Base-by-base conservation (phyloP, 768 basidiomycete genomes). In the Calocybe indica region DNA sequence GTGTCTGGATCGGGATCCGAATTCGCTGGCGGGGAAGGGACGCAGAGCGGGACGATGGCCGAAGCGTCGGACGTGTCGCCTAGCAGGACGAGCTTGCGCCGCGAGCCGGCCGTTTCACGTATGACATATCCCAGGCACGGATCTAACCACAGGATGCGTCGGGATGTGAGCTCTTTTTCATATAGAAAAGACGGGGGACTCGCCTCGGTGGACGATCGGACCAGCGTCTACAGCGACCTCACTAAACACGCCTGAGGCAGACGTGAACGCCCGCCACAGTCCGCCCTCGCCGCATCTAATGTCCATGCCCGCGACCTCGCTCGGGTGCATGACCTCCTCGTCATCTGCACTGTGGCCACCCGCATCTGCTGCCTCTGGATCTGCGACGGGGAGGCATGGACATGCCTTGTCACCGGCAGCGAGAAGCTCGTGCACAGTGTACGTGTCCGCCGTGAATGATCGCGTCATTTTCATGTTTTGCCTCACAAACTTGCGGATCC, bases 61-160 rank as follows among this genome's bases (percentile, higher is more conserved):
- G 76, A 73, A 0, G 83, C 74, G 56, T 92, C 82, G 52, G 66
- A 78, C 1, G 88, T 90, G 58, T 92, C 89, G 0, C 91, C 91
- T 5, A 92, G 71, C 40, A 92, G 74, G 22, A 83, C 83, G 37
- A 93, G 61, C 58, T 85, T 86, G 42, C 88, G 76, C 12, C 56
- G 71, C 39, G 70, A 70, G 14, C 46, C 63, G 4, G 59, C 58
- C n/a, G 69, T 55, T 58, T 91, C 89, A 36, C 71, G 69, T 54
- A 93, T 75, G 41, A 88, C 69, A 59, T 86, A 94, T 11, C 88
- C 91, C 47, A 93, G 66, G 59, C 86, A 92, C 1, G 84, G 82
- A 56, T 85, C 89, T 88, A 54, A n/a, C n/a, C n/a, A n/a, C n/a
- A n/a, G n/a, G n/a, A n/a, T 22, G 8, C 41, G 22, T 14, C 11